Conservation (phyloP, 2,329 filamentous ascomycete species). For the Davidsoniella neocaledoniae region DNA sequence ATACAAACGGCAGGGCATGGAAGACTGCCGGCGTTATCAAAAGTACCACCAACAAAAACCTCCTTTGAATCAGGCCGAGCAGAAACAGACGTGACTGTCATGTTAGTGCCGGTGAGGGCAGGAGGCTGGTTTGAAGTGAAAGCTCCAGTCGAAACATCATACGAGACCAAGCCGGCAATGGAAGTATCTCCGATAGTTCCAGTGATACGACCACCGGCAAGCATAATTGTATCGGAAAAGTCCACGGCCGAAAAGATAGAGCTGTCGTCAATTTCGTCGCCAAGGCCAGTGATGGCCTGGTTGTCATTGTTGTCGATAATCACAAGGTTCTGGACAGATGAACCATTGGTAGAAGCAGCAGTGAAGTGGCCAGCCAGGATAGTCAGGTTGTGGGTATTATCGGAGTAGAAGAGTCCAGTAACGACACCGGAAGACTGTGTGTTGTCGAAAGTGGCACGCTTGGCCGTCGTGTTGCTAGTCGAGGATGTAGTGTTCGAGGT, state of each 20-base stretch:
- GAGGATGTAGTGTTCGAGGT: conserved; percentile 22
- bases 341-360: conserved; percentile 49
- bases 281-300: conserved; percentile 52
- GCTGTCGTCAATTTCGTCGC: conserved; percentile 45
- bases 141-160: conserved; percentile 50
- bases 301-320: conserved; percentile 64
- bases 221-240: conserved; percentile 50
- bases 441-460: conserved; percentile 15
- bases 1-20: conserved; percentile 70
- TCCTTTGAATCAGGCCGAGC: conserved; percentile 53
- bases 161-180: conserved; percentile 62
- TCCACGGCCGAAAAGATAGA: conserved; percentile 63
- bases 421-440: conserved; percentile 43
- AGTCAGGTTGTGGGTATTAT: conserved; percentile 59
- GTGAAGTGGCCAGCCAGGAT: conserved; percentile 78
- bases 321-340: conserved; percentile 59
- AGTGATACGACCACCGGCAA: conserved; percentile 64
- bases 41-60: conserved; percentile 75
- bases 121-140: conserved; percentile 55
- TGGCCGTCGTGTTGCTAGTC: conserved; percentile 21
- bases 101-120: conserved; percentile 50
- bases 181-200: conserved; percentile 47
- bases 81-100: conserved; percentile 61
- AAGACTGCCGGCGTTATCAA: conserved; percentile 66
- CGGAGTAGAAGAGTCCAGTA: conserved; percentile 61